Evolutionary conservation across 2,329 filamentous ascomycete genomes (phyloP), one percentile per base, ranked within the genome.

Genomic region (Plenodomus tracheiphilus): DNA sequence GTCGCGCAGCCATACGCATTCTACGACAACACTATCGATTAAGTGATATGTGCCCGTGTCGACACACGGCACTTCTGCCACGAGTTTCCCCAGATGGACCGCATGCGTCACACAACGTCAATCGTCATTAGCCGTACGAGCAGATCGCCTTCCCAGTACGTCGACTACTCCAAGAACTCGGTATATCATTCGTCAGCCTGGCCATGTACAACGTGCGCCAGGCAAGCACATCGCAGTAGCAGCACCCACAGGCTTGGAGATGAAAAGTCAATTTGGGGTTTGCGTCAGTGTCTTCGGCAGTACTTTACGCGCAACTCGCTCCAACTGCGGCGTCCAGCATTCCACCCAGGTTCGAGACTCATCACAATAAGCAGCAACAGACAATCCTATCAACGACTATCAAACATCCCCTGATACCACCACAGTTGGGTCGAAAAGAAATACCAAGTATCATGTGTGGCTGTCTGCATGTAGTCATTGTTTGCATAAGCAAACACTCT

Each of bases 101-200:
- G 6, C 28, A 15, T 4, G 7, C 42, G 41, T 43, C 49, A 42
- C 46, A 49, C 42, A 38, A 41, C 17, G 21, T 32, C 35, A 37
- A 44, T 46, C 40, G 16, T 53, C n/a, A 46, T 49, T 44, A 49
- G 42, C 37, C 37, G 34, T 44, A 35, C 41, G 43, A 41, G 28
- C 39, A 43, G 35, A 21, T 41, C 43, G 39, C 49, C 53, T 46
- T 41, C n/a, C 39, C 43, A 36, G 28, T 30, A 49, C 30, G 10
- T 11, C n/a, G 2, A 15, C n/a, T 32, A 11, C 6, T 32, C 11
- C 28, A 32, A 7, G 28, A 25, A 5, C 22, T 25, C 4, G 6
- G 4, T 32, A 32, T 32, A 32, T 10, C 28, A 32, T 32, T 32
- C 28, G 28, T 32, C 28, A 32, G 28, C 28, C 9, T 15, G 6